Conservation (phyloP, 2,329 filamentous ascomycete genomes). For the Colletotrichum nymphaeae region DNA sequence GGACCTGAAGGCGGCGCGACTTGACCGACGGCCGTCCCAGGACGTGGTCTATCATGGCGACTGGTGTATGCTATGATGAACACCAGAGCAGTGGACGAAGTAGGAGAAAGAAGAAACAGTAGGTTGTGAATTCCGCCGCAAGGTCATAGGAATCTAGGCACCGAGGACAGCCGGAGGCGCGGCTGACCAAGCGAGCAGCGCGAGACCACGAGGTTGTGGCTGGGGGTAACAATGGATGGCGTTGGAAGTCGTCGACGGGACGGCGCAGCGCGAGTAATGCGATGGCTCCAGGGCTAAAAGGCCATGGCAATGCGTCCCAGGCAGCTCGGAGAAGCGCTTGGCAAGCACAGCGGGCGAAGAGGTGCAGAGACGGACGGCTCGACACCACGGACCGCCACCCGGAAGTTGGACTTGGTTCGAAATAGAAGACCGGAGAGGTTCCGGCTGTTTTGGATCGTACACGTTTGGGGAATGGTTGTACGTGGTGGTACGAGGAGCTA, state of each 20-base stretch:
- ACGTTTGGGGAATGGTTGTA: not conserved
- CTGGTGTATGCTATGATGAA: not conserved
- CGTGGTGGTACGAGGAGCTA: not conserved
- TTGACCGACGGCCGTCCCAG: constrained; percentile 90
- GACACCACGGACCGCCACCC: constrained; percentile 27
- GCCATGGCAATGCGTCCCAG: constrained; percentile 21
- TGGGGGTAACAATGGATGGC: constrained; percentile 12
- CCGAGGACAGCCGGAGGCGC: constrained; percentile 1
- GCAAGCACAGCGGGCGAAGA: not conserved
- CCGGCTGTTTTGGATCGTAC: not conserved
- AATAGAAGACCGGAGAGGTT: not conserved
- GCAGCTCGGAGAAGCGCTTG: constrained; percentile 18
- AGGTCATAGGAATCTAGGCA: constrained; percentile 3
- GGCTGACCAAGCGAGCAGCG: constrained; percentile 26
- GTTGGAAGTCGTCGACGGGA: constrained; percentile 25
- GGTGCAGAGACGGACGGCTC: not conserved
- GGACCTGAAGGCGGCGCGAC: constrained; percentile 91
- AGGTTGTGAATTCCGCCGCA: not conserved
- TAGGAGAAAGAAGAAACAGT: not conserved
- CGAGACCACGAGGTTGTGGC: constrained; percentile 28
- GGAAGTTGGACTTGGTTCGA: constrained; percentile 3
- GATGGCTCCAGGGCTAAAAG: constrained; percentile 20
- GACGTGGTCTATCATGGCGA: constrained; percentile 82
- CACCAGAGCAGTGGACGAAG: not conserved
- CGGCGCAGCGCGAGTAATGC: constrained; percentile 34